Evolutionary conservation across 768 basidiomycete genomes (phyloP).

Genomic region (Pisolithus sp.): DNA sequence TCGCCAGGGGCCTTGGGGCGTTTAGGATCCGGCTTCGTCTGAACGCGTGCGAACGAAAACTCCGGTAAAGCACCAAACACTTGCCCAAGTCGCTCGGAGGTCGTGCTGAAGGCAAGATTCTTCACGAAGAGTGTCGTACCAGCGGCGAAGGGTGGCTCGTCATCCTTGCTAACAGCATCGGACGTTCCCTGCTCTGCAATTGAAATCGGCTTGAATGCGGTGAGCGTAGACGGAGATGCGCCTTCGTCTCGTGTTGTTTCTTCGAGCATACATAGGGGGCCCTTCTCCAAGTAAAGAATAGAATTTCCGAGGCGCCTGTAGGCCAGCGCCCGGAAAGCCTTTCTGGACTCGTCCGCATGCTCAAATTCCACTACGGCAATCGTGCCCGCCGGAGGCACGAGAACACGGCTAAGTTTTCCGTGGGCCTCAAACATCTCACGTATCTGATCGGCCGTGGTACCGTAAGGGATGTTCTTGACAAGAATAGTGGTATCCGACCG

Average conservation of each 20-base stretch:
- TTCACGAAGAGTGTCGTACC: constrained; percentile 91
- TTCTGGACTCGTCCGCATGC: constrained; percentile 60
- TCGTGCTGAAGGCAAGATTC: constrained; percentile 92
- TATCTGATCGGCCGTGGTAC: constrained; percentile 71
- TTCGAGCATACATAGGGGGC: constrained; percentile 77
- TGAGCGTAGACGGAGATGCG: constrained; percentile 9
- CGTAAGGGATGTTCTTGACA: constrained; percentile 96
- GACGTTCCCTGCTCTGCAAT: constrained; percentile 38
- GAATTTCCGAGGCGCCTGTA: constrained; percentile 87
- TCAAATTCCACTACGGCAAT: constrained; percentile 87
- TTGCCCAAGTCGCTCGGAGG: constrained; percentile 59
- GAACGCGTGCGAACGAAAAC: constrained; percentile 83
- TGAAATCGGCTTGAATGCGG: constrained; percentile 29
- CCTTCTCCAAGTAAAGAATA: constrained; percentile 89
- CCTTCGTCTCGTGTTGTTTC: constrained; percentile 28
- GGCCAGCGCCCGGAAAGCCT: constrained; percentile 75
- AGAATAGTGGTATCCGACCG: constrained; percentile 80
- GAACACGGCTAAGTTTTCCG: constrained; percentile 61
- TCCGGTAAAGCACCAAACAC: constrained; percentile 71
- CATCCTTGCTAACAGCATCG: constrained; percentile 31
- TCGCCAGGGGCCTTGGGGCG: constrained; percentile 32
- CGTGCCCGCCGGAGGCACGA: constrained; percentile 89
- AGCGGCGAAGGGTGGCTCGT: constrained; percentile 40
- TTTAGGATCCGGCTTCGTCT: constrained; percentile 87
- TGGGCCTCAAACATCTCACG: constrained; percentile 72